Conservation (phyloP, 1,284 basidiomycete genomes). For the Entoloma clypeatum region DNA sequence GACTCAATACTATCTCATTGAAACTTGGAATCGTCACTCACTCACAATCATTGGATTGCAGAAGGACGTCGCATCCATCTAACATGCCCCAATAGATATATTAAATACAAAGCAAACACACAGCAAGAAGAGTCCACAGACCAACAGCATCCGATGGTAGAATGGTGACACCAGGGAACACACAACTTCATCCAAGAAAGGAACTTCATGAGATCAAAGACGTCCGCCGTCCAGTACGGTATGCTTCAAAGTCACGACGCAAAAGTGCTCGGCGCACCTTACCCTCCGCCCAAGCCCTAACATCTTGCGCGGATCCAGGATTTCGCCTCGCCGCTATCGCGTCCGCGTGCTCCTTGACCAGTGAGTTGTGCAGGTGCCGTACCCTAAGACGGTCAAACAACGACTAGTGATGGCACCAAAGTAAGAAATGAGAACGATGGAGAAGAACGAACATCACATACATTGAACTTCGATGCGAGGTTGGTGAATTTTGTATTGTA, state of each 20-base stretch:
- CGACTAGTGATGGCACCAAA: conserved; percentile 19
- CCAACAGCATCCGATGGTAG: no score
- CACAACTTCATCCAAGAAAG: background rate
- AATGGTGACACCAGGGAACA: background rate
- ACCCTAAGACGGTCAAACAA: conserved; percentile 31
- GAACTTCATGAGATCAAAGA: conserved; percentile 10
- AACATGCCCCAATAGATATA: no score
- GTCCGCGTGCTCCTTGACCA: conserved; percentile 27
- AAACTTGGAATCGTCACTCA: no score
- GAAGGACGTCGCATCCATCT: no score
- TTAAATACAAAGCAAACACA: no score
- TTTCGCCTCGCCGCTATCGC: conserved; percentile 22
- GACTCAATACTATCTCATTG: no score
- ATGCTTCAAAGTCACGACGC: conserved; percentile 11
- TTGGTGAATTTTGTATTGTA: conserved; percentile 34
- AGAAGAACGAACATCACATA: conserved; percentile 15
- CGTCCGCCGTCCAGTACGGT: conserved; percentile 9
- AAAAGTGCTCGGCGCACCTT: conserved; percentile 26
- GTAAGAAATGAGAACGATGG: conserved; percentile 5
- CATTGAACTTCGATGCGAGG: conserved; percentile 32
- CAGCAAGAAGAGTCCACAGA: no score
- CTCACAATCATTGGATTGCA: no score
- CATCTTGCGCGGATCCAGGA: conserved; percentile 18
- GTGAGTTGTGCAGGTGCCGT: conserved; percentile 28
- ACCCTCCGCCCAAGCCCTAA: conserved; percentile 29